Percentiles rank a stretch among this genome's conserved stretches.
Evolutionary conservation across 768 basidiomycete genomes (phyloP).

Genomic region (Infundibulicybe gibba): DNA sequence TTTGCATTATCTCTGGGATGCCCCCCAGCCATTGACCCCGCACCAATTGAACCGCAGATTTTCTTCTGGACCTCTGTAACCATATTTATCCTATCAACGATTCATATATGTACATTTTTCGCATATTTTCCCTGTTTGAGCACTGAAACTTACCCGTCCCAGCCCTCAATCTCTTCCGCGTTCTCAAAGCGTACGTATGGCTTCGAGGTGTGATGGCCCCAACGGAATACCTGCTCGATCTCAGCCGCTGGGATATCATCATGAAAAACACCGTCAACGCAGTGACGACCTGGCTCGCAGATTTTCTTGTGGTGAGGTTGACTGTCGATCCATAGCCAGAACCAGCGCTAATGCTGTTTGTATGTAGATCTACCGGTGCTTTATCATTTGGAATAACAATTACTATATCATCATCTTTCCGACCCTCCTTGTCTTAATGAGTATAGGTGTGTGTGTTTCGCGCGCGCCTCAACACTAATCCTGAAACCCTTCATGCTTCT

Average conservation of each 20-base stretch:
- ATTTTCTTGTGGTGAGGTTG: slow-evolving; percentile 10
- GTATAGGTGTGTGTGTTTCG: slow-evolving; percentile 11
- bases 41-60: too few relatives aligned
- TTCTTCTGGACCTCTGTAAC: too few relatives aligned
- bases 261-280: neutral
- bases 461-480: neutral
- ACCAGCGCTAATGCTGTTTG: neutral
- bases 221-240: neutral
- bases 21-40: too few relatives aligned
- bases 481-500: neutral
- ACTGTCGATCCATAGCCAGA: neutral
- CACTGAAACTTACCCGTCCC: neutral
- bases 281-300: slow-evolving; percentile 16
- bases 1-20: neutral
- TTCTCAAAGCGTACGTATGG: neutral
- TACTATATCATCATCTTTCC: slow-evolving; percentile 15
- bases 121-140: neutral
- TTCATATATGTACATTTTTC: neutral
- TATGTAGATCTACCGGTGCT: slow-evolving; percentile 20
- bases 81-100: too few relatives aligned
- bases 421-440: slow-evolving; percentile 10
- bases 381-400: slow-evolving; percentile 19
- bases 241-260: neutral
- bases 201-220: neutral
- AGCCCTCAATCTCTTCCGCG: neutral